These are phyloP conservation scores for Hyphodiscus sp. DNA, from an alignment of 2,329 filamentous ascomycete species.

Conservation along the genomic window DNA sequence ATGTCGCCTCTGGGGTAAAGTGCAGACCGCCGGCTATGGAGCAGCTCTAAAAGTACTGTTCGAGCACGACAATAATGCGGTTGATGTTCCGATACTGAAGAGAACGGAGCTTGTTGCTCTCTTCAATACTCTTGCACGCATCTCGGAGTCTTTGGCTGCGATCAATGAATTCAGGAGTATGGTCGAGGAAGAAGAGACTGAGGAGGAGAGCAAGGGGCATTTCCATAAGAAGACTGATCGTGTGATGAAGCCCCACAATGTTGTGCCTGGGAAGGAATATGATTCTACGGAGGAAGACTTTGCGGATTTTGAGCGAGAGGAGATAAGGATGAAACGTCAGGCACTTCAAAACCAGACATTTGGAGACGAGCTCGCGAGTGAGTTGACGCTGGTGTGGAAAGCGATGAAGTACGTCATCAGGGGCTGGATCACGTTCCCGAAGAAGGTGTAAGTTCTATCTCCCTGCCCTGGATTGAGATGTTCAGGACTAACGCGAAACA, in stretches of 20 bases:
- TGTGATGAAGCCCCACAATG: conserved; percentile 37
- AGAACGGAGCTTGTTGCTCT: conserved; percentile 90
- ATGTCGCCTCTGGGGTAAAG: conserved; percentile 94
- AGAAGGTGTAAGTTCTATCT: conserved; percentile 52
- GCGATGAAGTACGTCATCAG: conserved; percentile 60
- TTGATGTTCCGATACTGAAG: conserved; percentile 63
- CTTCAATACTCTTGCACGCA: conserved; percentile 86
- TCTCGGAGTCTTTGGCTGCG: conserved; percentile 73
- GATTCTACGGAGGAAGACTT: conserved; percentile 37
- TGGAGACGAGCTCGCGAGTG: conserved; percentile 53
- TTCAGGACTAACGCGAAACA: conserved; percentile 25
- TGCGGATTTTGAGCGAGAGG: conserved; percentile 31
- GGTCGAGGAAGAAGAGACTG: conserved; percentile 35
- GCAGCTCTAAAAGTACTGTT: conserved; percentile 94
- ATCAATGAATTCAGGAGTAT: conserved; percentile 64
- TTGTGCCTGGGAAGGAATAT: conserved; percentile 25
- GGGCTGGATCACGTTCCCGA: conserved; percentile 65
- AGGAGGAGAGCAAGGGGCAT: conserved; percentile 21
- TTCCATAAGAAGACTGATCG: conserved; percentile 23
- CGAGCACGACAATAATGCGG: conserved; percentile 66
- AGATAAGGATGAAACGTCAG: conserved; percentile 25
- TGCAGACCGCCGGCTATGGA: conserved; percentile 92
- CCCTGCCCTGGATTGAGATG: background rate
- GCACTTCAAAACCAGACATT: conserved; percentile 37
- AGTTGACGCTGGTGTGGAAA: conserved; percentile 56